Evolutionary conservation across 2,329 filamentous ascomycete genomes (phyloP), one percentile per base, ranked within the genome.

Genomic region (Colletotrichum gigasporum): DNA sequence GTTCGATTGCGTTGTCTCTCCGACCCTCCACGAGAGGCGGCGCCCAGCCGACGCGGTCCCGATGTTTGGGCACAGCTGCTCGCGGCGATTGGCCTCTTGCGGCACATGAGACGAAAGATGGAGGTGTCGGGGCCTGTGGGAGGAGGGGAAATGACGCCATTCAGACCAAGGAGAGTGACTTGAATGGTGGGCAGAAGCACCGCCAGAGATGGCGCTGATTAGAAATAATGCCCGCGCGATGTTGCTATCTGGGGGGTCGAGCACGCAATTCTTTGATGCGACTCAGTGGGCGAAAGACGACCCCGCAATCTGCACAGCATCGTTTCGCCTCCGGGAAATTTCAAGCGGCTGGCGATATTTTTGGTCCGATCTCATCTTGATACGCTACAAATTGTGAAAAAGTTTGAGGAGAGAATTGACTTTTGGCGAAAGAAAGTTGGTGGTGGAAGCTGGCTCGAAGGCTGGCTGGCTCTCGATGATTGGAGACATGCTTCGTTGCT

Each of bases 1-100:
- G 79, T 85, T 22, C 90, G 77, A 71, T 85, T 82, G 77, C 84
- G 35, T 65, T 50, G 56, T 24, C 26, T 35, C 20, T 14, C 34
- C 9, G 32, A 39, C 47, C 26, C 22, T 61, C 16, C n/a, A 26
- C 8, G 12, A 14, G 41, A n/a, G 28, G 18, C 6, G 16, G 39
- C 9, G 18, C 24, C 32, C 22, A 34, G 61, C 56, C 61, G 48
- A 54, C 44, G 34, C 56, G 48, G 61, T 44, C 12, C 56, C 61
- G 61, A 50, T 44, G 12, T 14, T 16, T 22, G 34, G 42, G 22
- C 20, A n/a, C n/a, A 30, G 9, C 32, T 12, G 6, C n/a, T 18
- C 12, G 12, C 16, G 35, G n/a, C 44, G 14, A 65, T 61, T 60
- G 55, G 61, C 42, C n/a, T 32, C 41, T 37, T 8, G 30, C 22